Evolutionary conservation across 2,329 filamentous ascomycete genomes (phyloP).

Genomic region (Didymella keratinophila): DNA sequence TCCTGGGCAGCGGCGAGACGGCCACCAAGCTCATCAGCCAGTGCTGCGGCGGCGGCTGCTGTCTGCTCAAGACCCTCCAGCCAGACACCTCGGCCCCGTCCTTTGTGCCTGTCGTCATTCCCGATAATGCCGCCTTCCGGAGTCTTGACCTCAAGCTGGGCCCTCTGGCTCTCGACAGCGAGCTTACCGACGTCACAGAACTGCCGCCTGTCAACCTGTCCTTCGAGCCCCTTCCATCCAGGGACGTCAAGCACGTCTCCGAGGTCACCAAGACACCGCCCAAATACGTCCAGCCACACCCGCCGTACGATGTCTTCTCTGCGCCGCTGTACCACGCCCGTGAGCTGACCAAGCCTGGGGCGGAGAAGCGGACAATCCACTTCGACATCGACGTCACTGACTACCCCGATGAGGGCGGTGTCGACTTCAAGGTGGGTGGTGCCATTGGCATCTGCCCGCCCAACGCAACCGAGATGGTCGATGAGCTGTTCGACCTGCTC

Average conservation of each 20-base stretch:
- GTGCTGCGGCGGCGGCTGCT: slow-evolving; percentile 71
- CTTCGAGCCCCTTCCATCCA: slow-evolving; percentile 65
- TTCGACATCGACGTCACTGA: slow-evolving; percentile 97
- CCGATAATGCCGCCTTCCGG: slow-evolving; percentile 85
- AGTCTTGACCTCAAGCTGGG: slow-evolving; percentile 80
- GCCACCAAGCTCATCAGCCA: slow-evolving; percentile 69
- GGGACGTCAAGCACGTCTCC: slow-evolving; percentile 52
- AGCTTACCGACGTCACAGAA: slow-evolving; percentile 73
- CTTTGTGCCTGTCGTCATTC: slow-evolving; percentile 61
- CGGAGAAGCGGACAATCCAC: slow-evolving; percentile 96
- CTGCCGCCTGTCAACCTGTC: slow-evolving; percentile 79
- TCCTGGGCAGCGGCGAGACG: slow-evolving; percentile 63
- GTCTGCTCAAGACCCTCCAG: slow-evolving; percentile 64
- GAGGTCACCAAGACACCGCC: slow-evolving; percentile 73
- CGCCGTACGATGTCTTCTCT: slow-evolving; percentile 88
- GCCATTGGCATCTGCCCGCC: slow-evolving; percentile 93
- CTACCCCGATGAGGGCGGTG: slow-evolving; percentile 82
- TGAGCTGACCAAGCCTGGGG: slow-evolving; percentile 85
- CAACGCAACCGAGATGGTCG: slow-evolving; percentile 78
- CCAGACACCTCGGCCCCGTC: slow-evolving; percentile 55
- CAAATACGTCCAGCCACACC: slow-evolving; percentile 90
- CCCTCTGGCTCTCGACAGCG: slow-evolving; percentile 72
- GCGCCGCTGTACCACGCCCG: slow-evolving; percentile 86
- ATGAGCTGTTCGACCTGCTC: slow-evolving; percentile 83
- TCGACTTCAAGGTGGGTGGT: slow-evolving; percentile 96